phyloP scores from a whole-genome alignment of 1,284 basidiomycete species.

The Cryptococcus hybrid region DNA sequence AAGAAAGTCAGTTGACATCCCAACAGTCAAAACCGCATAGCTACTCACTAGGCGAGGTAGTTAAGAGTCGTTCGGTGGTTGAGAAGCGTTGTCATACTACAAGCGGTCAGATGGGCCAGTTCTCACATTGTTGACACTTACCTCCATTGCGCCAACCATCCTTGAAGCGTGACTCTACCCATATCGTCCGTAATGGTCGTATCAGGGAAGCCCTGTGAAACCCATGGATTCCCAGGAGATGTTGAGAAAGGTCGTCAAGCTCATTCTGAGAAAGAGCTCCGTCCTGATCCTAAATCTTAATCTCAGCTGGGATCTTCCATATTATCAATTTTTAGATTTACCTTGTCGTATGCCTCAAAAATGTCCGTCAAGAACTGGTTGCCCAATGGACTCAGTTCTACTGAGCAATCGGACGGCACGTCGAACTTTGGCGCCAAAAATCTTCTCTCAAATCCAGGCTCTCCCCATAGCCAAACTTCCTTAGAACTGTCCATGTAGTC shows the following conservation, averaged over 20 bases:
- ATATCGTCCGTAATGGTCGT: slow-evolving; percentile 86
- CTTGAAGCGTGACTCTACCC: slow-evolving; percentile 89
- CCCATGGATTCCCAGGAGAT: slow-evolving; percentile 93
- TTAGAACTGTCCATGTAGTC: slow-evolving; percentile 95
- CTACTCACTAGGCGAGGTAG: slow-evolving; percentile 80
- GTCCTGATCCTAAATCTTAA: slow-evolving; percentile 72
- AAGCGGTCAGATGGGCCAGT: no score
- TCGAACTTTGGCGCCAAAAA: slow-evolving; percentile 68
- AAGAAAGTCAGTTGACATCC: background rate
- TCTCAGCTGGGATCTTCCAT: background rate
- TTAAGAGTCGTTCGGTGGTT: slow-evolving; percentile 88
- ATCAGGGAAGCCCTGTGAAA: slow-evolving; percentile 78
- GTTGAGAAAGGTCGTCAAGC: slow-evolving; percentile 88
- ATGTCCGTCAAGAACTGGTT: slow-evolving; percentile 98
- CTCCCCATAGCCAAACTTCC: slow-evolving; percentile 95
- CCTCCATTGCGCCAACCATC: slow-evolving; percentile 99
- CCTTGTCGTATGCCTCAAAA: slow-evolving; percentile 92
- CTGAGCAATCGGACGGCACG: slow-evolving; percentile 88
- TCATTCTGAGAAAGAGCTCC: slow-evolving; percentile 86
- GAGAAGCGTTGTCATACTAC: slow-evolving; percentile 88
- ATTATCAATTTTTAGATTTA: slow-evolving; percentile 3
- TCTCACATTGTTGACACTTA: slow-evolving; percentile 39
- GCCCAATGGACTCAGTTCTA: slow-evolving; percentile 87
- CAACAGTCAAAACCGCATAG: slow-evolving; percentile 15
- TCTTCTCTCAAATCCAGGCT: slow-evolving; percentile 85